Evolutionary conservation across 192 early-diverging fungal genomes (phyloP).

Genomic region (Coemansia brasiliensis): DNA sequence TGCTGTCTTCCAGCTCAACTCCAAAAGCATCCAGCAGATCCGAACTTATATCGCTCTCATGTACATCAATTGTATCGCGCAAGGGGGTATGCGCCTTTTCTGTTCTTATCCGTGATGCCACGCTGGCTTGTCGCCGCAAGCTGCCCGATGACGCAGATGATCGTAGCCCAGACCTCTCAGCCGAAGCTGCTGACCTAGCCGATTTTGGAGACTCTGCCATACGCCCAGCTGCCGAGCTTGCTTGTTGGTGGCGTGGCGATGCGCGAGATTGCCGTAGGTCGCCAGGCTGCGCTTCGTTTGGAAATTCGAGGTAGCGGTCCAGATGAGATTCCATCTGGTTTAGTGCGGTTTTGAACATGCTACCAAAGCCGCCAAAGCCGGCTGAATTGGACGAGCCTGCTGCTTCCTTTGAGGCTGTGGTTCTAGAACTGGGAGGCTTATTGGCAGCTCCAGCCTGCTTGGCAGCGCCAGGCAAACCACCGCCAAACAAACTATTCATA

Average conservation of each 20-base stretch:
- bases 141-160: constrained; percentile 12
- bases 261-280: constrained; percentile 11
- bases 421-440: background rate
- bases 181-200: constrained; percentile 21
- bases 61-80: background rate
- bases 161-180: constrained; percentile 41
- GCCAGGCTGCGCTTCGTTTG: constrained; percentile 27
- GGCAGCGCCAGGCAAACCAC: constrained; percentile 17
- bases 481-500: constrained; percentile 46
- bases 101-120: background rate
- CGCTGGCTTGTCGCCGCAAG: background rate
- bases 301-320: constrained; percentile 71
- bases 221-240: constrained; percentile 18
- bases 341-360: constrained; percentile 71
- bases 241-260: constrained; percentile 3
- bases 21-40: constrained; percentile 55
- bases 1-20: constrained; percentile 48
- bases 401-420: background rate
- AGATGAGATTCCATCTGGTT: constrained; percentile 74
- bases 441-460: constrained; percentile 9
- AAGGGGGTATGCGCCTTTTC: background rate
- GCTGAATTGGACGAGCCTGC: background rate
- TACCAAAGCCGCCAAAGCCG: constrained; percentile 57
- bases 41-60: constrained; percentile 25
- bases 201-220: constrained; percentile 23